Conservation (phyloP, 345 rosid genomes). For the Pugionium cornutum region DNA sequence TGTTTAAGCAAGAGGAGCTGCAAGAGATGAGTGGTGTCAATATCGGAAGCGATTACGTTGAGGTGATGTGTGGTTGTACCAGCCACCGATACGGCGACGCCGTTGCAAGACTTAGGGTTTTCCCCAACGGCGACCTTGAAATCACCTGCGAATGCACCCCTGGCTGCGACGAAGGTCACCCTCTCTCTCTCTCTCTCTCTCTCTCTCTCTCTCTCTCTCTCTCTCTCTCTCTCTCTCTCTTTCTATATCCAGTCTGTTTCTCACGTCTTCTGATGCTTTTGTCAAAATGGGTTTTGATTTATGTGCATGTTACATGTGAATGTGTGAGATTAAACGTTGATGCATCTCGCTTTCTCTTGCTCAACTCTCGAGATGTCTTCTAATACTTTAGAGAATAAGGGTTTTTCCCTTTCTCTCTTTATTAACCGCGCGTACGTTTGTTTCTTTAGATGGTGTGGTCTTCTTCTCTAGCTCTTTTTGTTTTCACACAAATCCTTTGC, state of each 20-base stretch:
- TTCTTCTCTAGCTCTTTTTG: conserved; percentile 7
- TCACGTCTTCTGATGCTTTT: conserved; percentile 21
- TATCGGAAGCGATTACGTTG: conserved; percentile 66
- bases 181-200: conserved; percentile 14
- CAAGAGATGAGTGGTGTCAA: conserved; percentile 80
- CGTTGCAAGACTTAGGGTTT: conserved; percentile 99
- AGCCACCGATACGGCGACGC: conserved; percentile 99
- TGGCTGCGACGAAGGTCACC: conserved; percentile 95
- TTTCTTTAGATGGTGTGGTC: conserved; percentile 5
- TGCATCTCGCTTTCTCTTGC: conserved; percentile 45
- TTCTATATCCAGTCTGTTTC: neutral
- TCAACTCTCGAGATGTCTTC: conserved; percentile 14
- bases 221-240: conserved; percentile 37
- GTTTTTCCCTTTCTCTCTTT: conserved; percentile 7
- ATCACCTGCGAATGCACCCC: conserved; percentile 98
- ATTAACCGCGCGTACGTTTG: neutral
- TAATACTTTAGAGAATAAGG: neutral
- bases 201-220: conserved; percentile 19
- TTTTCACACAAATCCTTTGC: conserved; percentile 2
- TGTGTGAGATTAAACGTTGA: conserved; percentile 45
- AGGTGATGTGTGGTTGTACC: conserved; percentile 98
- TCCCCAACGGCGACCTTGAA: conserved; percentile 84
- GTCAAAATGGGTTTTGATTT: conserved; percentile 44
- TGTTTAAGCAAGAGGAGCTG: conserved; percentile 88
- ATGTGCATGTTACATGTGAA: conserved; percentile 42